Evolutionary conservation across 176 grass and related monocot species (phyloP), one percentile per base, ranked within the genome.

Genomic region (Carex littledalei): DNA sequence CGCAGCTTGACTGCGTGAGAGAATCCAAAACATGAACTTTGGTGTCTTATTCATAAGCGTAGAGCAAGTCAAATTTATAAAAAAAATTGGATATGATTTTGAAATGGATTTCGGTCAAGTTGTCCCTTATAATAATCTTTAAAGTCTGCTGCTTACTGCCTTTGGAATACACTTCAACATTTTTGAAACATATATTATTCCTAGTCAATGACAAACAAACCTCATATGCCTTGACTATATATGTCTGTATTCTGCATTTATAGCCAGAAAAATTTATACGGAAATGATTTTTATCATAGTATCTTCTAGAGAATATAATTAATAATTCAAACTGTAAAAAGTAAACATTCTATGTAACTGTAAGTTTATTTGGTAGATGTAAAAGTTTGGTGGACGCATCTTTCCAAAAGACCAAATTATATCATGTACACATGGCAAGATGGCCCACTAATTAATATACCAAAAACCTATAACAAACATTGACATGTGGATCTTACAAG

Each of bases 391-490:
- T 77, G 49, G 49, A 77, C 32, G 73, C 49, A 77, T 54, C 73
- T 77, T 77, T 77, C 73, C 22, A 77, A 77, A 8, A 56, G 50
- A 78, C 74, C 13, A 78, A 78, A 78, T 78, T 78, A 56, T 78
- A 32, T 24, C 22, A 78, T 31, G 24, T 17, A 78, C 22, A 55
- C 10, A 55, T 32, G 45, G 74, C 16, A 78, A 3, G 2, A 78
- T 78, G 74, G 12, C 74, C 74, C 74, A 56, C 74, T 18, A 29
- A 78, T 56, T 18, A 29, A 78, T 56, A 78, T 78, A 50, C 74
- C 74, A 55, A 78, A 78, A 78, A 55, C 74, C 73, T 54, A 55
- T 78, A 76, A 47, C 71, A 76, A 76, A 76, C 71, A 76, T 26
- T 29, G 71, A 76, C 20, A 71, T 71, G 31, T 76, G 10, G 47